These are phyloP conservation scores for Acanthochlamys bracteata DNA, from an alignment of 106 monocot genomes.

Conservation along the genomic window DNA sequence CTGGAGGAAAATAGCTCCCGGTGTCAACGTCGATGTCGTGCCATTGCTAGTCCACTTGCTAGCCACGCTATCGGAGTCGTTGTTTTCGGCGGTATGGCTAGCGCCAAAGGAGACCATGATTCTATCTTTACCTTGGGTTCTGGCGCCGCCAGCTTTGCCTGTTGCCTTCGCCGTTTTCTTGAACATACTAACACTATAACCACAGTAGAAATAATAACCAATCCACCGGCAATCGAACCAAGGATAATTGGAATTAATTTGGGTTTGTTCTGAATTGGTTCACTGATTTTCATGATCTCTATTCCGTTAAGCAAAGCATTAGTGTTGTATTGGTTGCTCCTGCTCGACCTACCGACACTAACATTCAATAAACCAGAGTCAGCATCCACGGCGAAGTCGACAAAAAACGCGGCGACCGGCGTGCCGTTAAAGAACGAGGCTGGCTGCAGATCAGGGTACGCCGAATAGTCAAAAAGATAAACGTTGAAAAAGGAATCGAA, in stretches of 20 bases:
- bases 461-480: conserved; percentile 16
- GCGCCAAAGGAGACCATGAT: conserved; percentile 19
- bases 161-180: neutral
- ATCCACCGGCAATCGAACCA: conserved; percentile 13
- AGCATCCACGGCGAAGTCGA: conserved; percentile 21
- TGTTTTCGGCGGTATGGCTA: neutral
- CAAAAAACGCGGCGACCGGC: conserved; percentile 18
- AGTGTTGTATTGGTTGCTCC: neutral
- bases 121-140: neutral
- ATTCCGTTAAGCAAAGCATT: conserved; percentile 55
- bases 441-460: conserved; percentile 10
- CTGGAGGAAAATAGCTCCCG: conserved; percentile 26
- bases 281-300: conserved; percentile 46
- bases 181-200: neutral
- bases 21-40: conserved; percentile 2
- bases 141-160: neutral
- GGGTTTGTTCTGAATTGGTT: neutral
- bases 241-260: conserved; percentile 1
- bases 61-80: conserved; percentile 3
- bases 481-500: conserved; percentile 28
- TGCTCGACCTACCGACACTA: conserved; percentile 24
- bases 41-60: neutral
- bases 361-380: conserved; percentile 19
- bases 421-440: neutral
- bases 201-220: conserved; percentile 3